Conservation (phyloP, 306 rosid species). For the Hippophae tibetana region DNA sequence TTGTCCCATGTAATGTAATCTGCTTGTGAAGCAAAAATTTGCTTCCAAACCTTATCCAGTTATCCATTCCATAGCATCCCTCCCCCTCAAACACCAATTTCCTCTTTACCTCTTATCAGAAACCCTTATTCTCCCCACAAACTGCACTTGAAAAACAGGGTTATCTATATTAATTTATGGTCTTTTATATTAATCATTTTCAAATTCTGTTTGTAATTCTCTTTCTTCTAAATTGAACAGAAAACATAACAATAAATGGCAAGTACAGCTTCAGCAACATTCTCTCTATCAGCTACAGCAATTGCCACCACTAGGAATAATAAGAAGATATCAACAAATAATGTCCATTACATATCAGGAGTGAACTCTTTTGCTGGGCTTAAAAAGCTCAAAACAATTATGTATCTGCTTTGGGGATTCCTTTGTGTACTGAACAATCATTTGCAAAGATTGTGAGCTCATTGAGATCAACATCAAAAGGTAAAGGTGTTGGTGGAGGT, state of each 20-base stretch:
- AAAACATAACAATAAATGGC: constrained; percentile 27
- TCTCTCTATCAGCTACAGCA: constrained; percentile 37
- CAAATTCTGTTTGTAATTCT: too few relatives aligned
- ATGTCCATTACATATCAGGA: constrained; percentile 37
- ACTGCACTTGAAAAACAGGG: constrained; percentile 2
- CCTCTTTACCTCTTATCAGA: constrained; percentile 6
- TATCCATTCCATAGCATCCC: constrained; percentile 10
- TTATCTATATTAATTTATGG: background rate
- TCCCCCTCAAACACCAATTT: constrained; percentile 20
- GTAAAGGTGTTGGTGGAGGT: constrained; percentile 34
- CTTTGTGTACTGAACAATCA: constrained; percentile 36
- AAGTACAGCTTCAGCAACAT: constrained; percentile 42
- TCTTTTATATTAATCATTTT: too few relatives aligned
- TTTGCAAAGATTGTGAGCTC: constrained; percentile 60
- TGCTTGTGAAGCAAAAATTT: constrained; percentile 41
- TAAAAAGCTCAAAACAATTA: constrained; percentile 47
- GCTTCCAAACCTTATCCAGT: constrained; percentile 46
- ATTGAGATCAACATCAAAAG: constrained; percentile 33
- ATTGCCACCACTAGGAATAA: constrained; percentile 25
- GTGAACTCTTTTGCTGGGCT: constrained; percentile 50
- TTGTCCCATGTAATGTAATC: constrained; percentile 11
- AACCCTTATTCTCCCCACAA: constrained; percentile 13
- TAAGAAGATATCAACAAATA: constrained; percentile 18
- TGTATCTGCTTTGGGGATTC: constrained; percentile 46
- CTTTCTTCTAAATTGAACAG: constrained; percentile 17